A percentile compares a stretch with the other conserved stretches of the same genome.
Evolutionary conservation across 371 early-diverging fungal genomes (phyloP).

Genomic region (Vairimorpha ceranae): DNA sequence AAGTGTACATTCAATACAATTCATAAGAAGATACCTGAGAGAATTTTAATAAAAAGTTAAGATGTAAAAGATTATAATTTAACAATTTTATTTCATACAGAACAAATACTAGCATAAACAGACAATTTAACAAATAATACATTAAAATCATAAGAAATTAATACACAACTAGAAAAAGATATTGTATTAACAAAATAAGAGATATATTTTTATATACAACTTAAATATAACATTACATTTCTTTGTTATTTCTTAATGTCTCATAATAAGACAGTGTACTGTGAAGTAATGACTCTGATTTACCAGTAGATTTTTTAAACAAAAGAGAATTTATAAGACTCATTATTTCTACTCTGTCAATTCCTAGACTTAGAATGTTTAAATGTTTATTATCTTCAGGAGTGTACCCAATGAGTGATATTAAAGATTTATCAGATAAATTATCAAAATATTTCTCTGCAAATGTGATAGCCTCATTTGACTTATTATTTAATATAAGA

Average conservation of each 20-base stretch:
- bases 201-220: too few relatives aligned
- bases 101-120: too few relatives aligned
- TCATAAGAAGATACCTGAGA: too few relatives aligned
- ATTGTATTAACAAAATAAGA: too few relatives aligned
- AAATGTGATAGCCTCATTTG: not conserved
- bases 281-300: not conserved
- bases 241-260: not conserved
- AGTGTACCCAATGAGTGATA: not conserved
- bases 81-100: too few relatives aligned
- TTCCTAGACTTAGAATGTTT: not conserved
- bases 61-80: too few relatives aligned
- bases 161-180: too few relatives aligned
- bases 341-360: not conserved
- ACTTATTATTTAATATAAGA: not conserved
- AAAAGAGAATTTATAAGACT: not conserved
- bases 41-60: too few relatives aligned
- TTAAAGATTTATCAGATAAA: not conserved
- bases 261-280: not conserved
- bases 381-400: not conserved
- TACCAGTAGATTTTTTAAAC: not conserved
- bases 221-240: too few relatives aligned
- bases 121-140: too few relatives aligned
- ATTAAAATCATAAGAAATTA: too few relatives aligned
- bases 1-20: too few relatives aligned
- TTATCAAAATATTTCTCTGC: not conserved